These are phyloP conservation scores for Mucor velutinosus DNA, from an alignment of 371 early-diverging fungal genomes.

Conservation along the genomic window DNA sequence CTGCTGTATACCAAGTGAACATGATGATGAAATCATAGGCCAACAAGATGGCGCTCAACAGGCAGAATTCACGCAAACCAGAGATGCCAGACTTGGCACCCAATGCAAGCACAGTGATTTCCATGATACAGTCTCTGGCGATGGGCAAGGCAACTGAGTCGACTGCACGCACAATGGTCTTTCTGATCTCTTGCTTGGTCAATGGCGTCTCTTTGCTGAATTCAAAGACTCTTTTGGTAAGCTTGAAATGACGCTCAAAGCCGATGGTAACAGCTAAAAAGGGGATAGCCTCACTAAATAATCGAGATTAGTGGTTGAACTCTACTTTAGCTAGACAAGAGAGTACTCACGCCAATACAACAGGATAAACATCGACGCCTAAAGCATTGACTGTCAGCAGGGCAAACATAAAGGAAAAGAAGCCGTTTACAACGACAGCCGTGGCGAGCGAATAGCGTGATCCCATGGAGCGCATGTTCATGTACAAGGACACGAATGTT, in stretches of 20 bases:
- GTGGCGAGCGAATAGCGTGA: conserved; percentile 78
- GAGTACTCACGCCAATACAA: conserved; percentile 67
- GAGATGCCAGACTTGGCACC: conserved; percentile 81
- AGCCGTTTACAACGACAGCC: conserved; percentile 68
- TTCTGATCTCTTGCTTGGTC: conserved; percentile 56
- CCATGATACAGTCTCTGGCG: conserved; percentile 80
- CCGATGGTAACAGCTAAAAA: conserved; percentile 93
- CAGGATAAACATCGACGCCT: conserved; percentile 70
- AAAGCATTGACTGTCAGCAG: conserved; percentile 68
- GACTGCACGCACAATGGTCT: conserved; percentile 72
- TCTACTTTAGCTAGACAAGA: no score
- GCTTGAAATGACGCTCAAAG: conserved; percentile 84
- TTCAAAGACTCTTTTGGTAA: conserved; percentile 81
- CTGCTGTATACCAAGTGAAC: conserved; percentile 87
- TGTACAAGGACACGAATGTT: conserved; percentile 80
- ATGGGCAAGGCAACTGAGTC: conserved; percentile 68
- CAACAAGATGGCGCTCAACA: conserved; percentile 78
- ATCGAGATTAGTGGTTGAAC: no score
- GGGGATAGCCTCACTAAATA: conserved; percentile 88
- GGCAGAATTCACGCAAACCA: conserved; percentile 82
- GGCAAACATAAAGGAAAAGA: conserved; percentile 81
- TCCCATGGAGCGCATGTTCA: conserved; percentile 87
- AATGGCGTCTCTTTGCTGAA: conserved; percentile 32
- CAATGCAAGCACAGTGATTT: conserved; percentile 75
- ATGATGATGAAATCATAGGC: conserved; percentile 83